Percentiles rank a stretch among this genome's conserved stretches.
These are phyloP conservation scores for Podila epigama DNA, from an alignment of 192 early-diverging fungal species.

Conservation along the genomic window DNA sequence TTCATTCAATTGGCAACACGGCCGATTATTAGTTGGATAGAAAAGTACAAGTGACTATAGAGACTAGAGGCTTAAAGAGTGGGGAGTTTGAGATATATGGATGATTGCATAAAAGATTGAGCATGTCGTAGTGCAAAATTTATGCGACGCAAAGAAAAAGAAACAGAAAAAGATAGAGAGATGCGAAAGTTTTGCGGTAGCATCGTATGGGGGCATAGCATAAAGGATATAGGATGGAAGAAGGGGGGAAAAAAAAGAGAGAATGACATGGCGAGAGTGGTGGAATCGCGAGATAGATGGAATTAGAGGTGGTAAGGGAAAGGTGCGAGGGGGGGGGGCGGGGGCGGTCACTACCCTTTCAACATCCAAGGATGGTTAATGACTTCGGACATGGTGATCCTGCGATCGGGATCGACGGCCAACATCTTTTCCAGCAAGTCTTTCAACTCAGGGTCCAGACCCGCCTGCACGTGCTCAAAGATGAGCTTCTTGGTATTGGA, in stretches of 20 bases:
- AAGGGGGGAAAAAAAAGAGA: too few relatives aligned
- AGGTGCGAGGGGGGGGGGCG: too few relatives aligned
- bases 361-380: constrained; percentile 33
- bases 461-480: background rate
- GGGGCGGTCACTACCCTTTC: background rate
- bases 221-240: background rate
- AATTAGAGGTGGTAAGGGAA: background rate
- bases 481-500: background rate
- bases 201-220: background rate
- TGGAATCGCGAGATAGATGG: too few relatives aligned
- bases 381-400: constrained; percentile 32
- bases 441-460: constrained; percentile 14
- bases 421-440: constrained; percentile 37
- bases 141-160: too few relatives aligned
- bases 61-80: too few relatives aligned
- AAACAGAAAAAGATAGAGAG: background rate
- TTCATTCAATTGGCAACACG: too few relatives aligned
- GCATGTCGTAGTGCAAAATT: too few relatives aligned
- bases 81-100: too few relatives aligned
- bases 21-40: too few relatives aligned
- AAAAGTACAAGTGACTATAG: too few relatives aligned
- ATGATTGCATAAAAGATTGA: too few relatives aligned
- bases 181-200: background rate
- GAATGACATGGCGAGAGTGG: too few relatives aligned
- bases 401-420: constrained; percentile 29